Evolutionary conservation across 23 red algal genomes (phyloP).

Genomic region (Agarophyton chilense): DNA sequence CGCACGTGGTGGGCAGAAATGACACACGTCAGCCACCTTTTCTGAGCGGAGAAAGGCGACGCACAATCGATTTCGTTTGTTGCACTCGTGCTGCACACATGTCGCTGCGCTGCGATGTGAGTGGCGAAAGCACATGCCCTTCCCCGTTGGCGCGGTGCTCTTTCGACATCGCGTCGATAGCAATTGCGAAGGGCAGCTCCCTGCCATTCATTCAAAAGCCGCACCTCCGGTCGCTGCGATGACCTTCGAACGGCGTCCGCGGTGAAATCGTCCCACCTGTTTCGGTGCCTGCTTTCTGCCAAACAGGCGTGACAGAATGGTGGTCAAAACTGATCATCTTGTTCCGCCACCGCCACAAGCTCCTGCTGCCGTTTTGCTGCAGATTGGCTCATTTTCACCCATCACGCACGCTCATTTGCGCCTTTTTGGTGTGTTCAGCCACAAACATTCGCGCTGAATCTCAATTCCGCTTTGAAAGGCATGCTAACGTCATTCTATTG

Average conservation of each 20-base stretch:
- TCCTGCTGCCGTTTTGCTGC: slow-evolving; percentile 12
- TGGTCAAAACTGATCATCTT: slow-evolving; percentile 30
- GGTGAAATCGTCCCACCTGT: too few relatives aligned
- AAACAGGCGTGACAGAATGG: background rate
- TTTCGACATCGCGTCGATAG: too few relatives aligned
- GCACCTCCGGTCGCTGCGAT: too few relatives aligned
- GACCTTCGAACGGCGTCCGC: too few relatives aligned
- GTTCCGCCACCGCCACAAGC: background rate
- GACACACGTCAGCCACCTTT: background rate
- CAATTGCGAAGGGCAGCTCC: background rate
- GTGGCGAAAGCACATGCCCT: too few relatives aligned
- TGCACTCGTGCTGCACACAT: background rate
- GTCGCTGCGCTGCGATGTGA: background rate
- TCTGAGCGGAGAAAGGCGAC: too few relatives aligned
- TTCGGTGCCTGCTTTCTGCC: background rate
- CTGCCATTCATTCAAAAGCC: background rate
- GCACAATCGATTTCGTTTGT: background rate
- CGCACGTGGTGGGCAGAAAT: background rate
- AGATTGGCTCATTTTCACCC: slow-evolving; percentile 48
- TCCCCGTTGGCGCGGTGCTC: too few relatives aligned
- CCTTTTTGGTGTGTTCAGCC: slow-evolving; percentile 37
- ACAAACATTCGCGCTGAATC: background rate
- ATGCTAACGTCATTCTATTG: background rate
- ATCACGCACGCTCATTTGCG: slow-evolving; percentile 41
- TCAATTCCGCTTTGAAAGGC: background rate